These are phyloP conservation scores for Macaranga tanarius DNA, from an alignment of 441 rosid genomes.

Conservation along the genomic window DNA sequence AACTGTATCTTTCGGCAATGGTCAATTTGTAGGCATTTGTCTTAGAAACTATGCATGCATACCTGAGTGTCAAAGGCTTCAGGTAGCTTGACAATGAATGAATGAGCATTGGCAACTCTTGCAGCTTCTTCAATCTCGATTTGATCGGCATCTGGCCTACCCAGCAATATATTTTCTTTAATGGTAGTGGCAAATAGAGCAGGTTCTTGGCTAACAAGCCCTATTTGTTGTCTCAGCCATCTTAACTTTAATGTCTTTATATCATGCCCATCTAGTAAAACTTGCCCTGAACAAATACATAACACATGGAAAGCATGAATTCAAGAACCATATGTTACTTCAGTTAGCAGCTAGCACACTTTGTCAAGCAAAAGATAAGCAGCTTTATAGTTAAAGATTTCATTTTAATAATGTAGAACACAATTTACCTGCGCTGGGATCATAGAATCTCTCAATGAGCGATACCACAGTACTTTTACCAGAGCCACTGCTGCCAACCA, in stretches of 20 bases:
- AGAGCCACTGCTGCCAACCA: slow-evolving; percentile 99
- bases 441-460: slow-evolving; percentile 94
- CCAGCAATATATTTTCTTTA: slow-evolving; percentile 89
- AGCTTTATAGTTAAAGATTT: slow-evolving; percentile 1
- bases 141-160: slow-evolving; percentile 83
- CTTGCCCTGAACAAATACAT: slow-evolving; percentile 59
- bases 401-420: neutral
- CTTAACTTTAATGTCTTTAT: slow-evolving; percentile 72
- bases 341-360: slow-evolving; percentile 15
- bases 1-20: neutral
- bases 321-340: slow-evolving; percentile 21
- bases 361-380: slow-evolving; percentile 18
- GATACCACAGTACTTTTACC: slow-evolving; percentile 99
- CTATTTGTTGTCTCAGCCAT: slow-evolving; percentile 97
- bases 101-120: slow-evolving; percentile 98
- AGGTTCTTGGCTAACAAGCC: slow-evolving; percentile 99
- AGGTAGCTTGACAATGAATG: slow-evolving; percentile 89
- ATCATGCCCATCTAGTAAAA: slow-evolving; percentile 85
- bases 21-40: no score
- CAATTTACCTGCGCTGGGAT: slow-evolving; percentile 77
- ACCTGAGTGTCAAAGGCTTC: slow-evolving; percentile 98
- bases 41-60: slow-evolving; percentile 3
- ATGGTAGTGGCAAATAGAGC: slow-evolving; percentile 94
- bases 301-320: slow-evolving; percentile 13
- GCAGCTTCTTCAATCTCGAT: slow-evolving; percentile 96